A percentile compares a stretch with the other conserved stretches of the same genome.
phyloP scores from a whole-genome alignment of 306 rosid species.

The Trifolium pratense region DNA sequence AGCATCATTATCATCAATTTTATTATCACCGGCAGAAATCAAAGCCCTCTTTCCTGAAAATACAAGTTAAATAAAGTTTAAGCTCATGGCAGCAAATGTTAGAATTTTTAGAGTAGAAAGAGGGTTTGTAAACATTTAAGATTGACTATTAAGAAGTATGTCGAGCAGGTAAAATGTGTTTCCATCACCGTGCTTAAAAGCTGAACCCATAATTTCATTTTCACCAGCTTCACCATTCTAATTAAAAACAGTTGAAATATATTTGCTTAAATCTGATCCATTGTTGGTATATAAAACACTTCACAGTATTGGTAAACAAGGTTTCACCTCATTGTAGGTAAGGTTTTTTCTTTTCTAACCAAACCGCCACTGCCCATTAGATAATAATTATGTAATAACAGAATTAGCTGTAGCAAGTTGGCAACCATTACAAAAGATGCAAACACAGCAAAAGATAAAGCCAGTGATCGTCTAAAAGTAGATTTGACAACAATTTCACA shows the following conservation, averaged over 20 bases:
- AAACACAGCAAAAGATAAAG: conserved; percentile 21
- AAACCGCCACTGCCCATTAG: background rate
- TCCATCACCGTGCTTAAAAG: conserved; percentile 21
- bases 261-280: background rate
- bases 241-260: conserved; percentile 2
- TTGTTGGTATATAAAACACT: background rate
- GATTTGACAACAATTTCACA: conserved; percentile 23
- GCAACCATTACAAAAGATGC: conserved; percentile 4
- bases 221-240: conserved; percentile 27
- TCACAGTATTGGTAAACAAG: background rate
- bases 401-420: background rate
- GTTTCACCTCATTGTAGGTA: background rate
- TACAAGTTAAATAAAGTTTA: conserved; percentile 18
- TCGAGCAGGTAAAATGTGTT: conserved; percentile 9
- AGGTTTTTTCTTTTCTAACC: conserved; percentile 7
- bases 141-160: conserved; percentile 18
- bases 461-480: conserved; percentile 6
- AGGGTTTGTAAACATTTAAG: conserved; percentile 3
- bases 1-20: conserved; percentile 37
- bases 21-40: conserved; percentile 52
- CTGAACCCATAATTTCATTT: conserved; percentile 25
- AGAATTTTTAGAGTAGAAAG: background rate
- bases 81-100: conserved; percentile 18
- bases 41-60: conserved; percentile 69
- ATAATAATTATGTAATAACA: conserved; percentile 1